Base-by-base conservation (phyloP, 345 rosid species). In the Citrus inodora region DNA sequence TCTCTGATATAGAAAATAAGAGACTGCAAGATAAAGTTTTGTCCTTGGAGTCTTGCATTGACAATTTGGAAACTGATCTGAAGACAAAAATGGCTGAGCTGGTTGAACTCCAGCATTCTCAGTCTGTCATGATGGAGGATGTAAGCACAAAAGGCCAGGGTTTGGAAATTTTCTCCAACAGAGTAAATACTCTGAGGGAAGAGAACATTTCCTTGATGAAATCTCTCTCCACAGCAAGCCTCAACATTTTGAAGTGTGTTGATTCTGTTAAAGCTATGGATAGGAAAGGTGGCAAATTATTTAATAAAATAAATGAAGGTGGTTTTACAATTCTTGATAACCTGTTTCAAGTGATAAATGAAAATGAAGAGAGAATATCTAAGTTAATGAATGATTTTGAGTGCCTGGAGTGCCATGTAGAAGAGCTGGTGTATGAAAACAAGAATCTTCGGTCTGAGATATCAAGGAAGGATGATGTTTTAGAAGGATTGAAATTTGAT, bases 401-500 rank as follows among this genome's bases (percentile, higher is more conserved):
- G 66, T 74, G 71, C 79, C 84, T 93, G 81, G 90, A 92, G 84
- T 70, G 74, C 62, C 83, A 65, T 71, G 84, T 85, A 64, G 83
- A 88, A 77, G 90, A 87, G 68, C 71, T 95, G 77, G 76, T 84
- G 70, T 84, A 86, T 79, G 90, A 89, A 77, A 92, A 89, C 86
- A 69, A 42, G 51, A 83, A 53, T 82, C 93, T 93, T 76, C 90
- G 81, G 70, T 85, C 83, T 69, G 97, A 96, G 87, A 78, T 92
- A 83, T 78, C 79, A 64, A 91, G 98, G 87, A 96, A 93, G 79
- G 95, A 96, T 78, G 94, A 91, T 55, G 86, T 96, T 83, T 75
- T 93, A 30, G 87, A 88, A 68, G 99, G 98, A 73, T 79, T 96
- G 78, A 86, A 83, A 80, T 96, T 96, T 87, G 97, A 96, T 84